These are phyloP conservation scores for Dicorynia guianensis DNA, from an alignment of 306 rosid species.

Conservation along the genomic window DNA sequence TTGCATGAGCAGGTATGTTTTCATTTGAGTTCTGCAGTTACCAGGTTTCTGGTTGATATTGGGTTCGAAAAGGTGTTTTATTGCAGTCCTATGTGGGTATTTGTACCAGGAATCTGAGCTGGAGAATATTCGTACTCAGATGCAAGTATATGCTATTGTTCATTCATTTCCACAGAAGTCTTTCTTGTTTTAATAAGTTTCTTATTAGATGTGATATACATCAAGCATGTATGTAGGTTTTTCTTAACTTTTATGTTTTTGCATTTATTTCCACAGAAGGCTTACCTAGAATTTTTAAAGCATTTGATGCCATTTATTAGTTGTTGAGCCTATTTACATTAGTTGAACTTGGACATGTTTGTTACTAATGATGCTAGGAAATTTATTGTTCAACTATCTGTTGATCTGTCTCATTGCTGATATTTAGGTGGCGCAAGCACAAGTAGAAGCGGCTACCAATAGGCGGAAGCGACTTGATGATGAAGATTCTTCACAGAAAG, in stretches of 20 bases:
- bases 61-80: constrained; percentile 32
- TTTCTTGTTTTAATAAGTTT: constrained; percentile 30
- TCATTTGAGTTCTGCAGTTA: background rate
- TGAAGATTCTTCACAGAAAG: constrained; percentile 63
- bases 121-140: constrained; percentile 83
- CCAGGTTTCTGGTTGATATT: constrained; percentile 22
- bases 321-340: constrained; percentile 27
- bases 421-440: constrained; percentile 83
- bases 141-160: constrained; percentile 69
- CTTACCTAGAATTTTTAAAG: background rate
- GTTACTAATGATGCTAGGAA: constrained; percentile 1
- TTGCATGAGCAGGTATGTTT: constrained; percentile 75
- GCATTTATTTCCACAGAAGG: no score
- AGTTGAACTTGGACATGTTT: constrained; percentile 7
- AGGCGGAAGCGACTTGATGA: constrained; percentile 71
- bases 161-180: constrained; percentile 19
- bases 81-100: constrained; percentile 28
- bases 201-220: background rate
- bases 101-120: constrained; percentile 81
- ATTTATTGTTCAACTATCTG: background rate
- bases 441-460: constrained; percentile 79
- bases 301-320: constrained; percentile 15
- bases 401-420: constrained; percentile 32
- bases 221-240: no score
- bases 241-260: no score